A percentile compares a stretch with the other conserved stretches of the same genome.
Conservation (phyloP, 257 asterid genomes). For the Plantago elongata region DNA sequence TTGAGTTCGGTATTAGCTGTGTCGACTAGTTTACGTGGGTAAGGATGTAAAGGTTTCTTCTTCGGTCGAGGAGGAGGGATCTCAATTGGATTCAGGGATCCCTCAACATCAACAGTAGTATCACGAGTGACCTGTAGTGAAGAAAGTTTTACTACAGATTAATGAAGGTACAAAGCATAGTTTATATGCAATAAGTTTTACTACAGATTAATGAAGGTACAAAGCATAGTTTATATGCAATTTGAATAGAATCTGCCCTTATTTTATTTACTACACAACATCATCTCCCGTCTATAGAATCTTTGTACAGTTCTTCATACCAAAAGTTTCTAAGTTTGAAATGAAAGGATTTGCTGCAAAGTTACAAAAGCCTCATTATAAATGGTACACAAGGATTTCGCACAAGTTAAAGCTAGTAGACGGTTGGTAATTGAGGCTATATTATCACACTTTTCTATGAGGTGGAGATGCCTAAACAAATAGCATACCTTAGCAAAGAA, state of each 20-base stretch:
- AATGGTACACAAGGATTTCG: too few relatives aligned
- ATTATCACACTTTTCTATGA: neutral
- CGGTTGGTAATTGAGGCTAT: too few relatives aligned
- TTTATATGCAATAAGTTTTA: neutral
- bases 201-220: neutral
- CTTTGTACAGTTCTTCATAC: too few relatives aligned
- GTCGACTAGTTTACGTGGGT: constrained; percentile 64
- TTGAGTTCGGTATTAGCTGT: constrained; percentile 16
- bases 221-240: too few relatives aligned
- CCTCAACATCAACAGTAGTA: constrained; percentile 42
- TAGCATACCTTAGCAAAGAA: constrained; percentile 60
- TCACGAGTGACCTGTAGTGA: constrained; percentile 48
- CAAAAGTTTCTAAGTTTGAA: too few relatives aligned
- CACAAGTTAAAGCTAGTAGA: too few relatives aligned
- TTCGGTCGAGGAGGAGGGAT: constrained; percentile 98
- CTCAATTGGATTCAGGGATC: constrained; percentile 41
- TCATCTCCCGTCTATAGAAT: too few relatives aligned
- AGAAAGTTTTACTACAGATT: neutral
- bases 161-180: neutral
- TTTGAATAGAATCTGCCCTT: too few relatives aligned
- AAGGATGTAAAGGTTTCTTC: constrained; percentile 80
- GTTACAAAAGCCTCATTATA: too few relatives aligned
- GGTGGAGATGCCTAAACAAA: neutral
- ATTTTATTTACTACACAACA: too few relatives aligned
- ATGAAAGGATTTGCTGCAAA: too few relatives aligned